Evolutionary conservation across 176 grass and related monocot species (phyloP), one percentile per base, ranked within the genome.

Genomic region (Neostapfia colusana): DNA sequence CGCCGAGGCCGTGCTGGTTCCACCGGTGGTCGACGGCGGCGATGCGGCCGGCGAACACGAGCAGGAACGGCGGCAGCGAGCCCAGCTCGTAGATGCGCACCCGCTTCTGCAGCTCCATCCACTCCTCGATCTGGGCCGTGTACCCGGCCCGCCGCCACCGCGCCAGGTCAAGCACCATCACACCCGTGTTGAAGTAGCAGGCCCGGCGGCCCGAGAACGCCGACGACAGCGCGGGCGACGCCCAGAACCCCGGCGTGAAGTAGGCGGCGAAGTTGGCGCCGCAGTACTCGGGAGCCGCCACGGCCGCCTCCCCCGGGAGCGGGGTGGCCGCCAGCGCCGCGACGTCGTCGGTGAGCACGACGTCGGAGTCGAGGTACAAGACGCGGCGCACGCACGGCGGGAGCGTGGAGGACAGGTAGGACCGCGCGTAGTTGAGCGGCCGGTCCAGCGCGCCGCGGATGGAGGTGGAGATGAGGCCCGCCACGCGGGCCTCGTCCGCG

Each of bases 1-100:
- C 93, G 39, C 93, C 93, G 54, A 93, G 88, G 17, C 93, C 93
- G 72, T 97, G 93, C 81, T 97, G 90, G 85, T 97, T 97, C 90
- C 93, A 97, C 0, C 85, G 61, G 85, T 93, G 93, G 42, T 93
- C 83, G 2, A 97, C 91, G 11, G 90, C 36, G 0, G 90, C 88
- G 69, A 97, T 92, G 16, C 75, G 80, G 0, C 93, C 90, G 0
- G 90, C 88, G 76, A 97, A 97, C 17, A 97, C 93, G 11, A 97
- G 82, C 20, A 97, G 83, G 86, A 93, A 93, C 0, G 93, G 93
- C 80, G 93, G 93, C 53, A 97, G 79, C 10, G 93, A 97, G 28
- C 93, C 93, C 5, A 97, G 86, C 31, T 97, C 90, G 67, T 97
- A 97, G 72, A 97, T 97, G 41, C 88, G 88, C 74, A 85, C 77